These are phyloP conservation scores for Lactarius hatsudake DNA, from an alignment of 768 basidiomycete genomes.

Conservation along the genomic window DNA sequence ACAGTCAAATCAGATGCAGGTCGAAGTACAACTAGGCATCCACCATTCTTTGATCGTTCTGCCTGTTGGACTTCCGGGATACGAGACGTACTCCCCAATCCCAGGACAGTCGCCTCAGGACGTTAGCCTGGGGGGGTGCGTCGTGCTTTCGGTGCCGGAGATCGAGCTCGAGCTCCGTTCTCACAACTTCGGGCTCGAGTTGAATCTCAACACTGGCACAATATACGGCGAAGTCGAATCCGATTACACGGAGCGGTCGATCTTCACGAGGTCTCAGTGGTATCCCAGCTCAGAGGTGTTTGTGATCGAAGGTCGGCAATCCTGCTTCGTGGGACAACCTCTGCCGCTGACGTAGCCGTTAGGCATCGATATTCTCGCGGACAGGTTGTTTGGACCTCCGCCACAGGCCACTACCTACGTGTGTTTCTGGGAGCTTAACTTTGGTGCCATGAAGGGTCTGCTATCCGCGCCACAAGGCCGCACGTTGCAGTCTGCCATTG, in stretches of 20 bases:
- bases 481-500: conserved; percentile 49
- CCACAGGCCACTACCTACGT: conserved; percentile 84
- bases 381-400: conserved; percentile 86
- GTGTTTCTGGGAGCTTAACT: conserved; percentile 88
- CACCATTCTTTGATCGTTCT: conserved; percentile 54
- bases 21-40: conserved; percentile 55
- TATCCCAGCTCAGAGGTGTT: conserved; percentile 36
- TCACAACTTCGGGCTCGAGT: conserved; percentile 68
- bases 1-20: conserved; percentile 82
- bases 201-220: conserved; percentile 52
- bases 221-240: conserved; percentile 51
- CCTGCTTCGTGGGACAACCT: neutral
- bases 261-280: conserved; percentile 31
- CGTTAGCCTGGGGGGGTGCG: conserved; percentile 48
- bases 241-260: conserved; percentile 45
- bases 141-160: conserved; percentile 60
- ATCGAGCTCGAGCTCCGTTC: conserved; percentile 74
- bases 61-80: conserved; percentile 67
- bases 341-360: neutral
- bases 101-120: conserved; percentile 31
- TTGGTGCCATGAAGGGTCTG: conserved; percentile 60
- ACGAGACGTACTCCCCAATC: conserved; percentile 39
- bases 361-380: conserved; percentile 78
- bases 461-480: conserved; percentile 54
- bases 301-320: conserved; percentile 47